Evolutionary conservation across 148 eudicot species (phyloP).

Genomic region (Rheum nobile): DNA sequence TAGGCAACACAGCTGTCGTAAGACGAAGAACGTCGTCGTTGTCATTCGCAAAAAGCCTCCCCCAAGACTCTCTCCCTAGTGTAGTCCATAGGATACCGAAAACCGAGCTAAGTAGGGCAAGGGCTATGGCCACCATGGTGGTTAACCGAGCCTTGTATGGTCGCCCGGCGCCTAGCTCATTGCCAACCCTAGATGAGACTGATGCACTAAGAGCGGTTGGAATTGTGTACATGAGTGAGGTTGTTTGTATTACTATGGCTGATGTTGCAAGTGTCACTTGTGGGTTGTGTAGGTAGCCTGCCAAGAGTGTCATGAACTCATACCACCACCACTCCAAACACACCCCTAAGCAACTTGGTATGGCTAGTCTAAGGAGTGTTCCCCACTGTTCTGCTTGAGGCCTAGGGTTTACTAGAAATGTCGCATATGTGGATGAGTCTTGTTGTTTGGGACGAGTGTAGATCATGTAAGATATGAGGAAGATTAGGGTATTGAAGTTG

Average conservation of each 20-base stretch:
- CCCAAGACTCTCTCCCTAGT: constrained; percentile 61
- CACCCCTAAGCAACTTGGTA: constrained; percentile 65
- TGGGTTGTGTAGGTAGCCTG: constrained; percentile 64
- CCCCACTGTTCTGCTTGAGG: constrained; percentile 38
- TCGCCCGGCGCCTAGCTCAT: constrained; percentile 77
- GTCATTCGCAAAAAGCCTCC: constrained; percentile 38
- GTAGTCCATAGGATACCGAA: constrained; percentile 59
- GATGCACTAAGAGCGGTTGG: constrained; percentile 63
- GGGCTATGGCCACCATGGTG: constrained; percentile 36
- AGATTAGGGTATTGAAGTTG: constrained; percentile 42
- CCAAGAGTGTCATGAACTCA: constrained; percentile 73
- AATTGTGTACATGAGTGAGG: constrained; percentile 55
- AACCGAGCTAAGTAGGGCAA: constrained; percentile 38
- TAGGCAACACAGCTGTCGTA: constrained; percentile 47
- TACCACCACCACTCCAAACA: constrained; percentile 99
- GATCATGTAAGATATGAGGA: constrained; percentile 40
- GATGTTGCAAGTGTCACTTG: constrained; percentile 64
- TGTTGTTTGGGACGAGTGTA: constrained; percentile 23
- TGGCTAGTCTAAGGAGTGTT: constrained; percentile 54
- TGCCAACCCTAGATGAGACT: constrained; percentile 62
- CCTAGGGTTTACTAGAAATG: constrained; percentile 24
- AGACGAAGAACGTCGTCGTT: constrained; percentile 60
- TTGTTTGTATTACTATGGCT: constrained; percentile 79
- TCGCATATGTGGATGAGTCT: constrained; percentile 17
- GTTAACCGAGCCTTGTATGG: constrained; percentile 59